A percentile compares a stretch with the other conserved stretches of the same genome.
Evolutionary conservation across 805 yeast genomes (phyloP).

Genomic region (Yarrowia divulgata): DNA sequence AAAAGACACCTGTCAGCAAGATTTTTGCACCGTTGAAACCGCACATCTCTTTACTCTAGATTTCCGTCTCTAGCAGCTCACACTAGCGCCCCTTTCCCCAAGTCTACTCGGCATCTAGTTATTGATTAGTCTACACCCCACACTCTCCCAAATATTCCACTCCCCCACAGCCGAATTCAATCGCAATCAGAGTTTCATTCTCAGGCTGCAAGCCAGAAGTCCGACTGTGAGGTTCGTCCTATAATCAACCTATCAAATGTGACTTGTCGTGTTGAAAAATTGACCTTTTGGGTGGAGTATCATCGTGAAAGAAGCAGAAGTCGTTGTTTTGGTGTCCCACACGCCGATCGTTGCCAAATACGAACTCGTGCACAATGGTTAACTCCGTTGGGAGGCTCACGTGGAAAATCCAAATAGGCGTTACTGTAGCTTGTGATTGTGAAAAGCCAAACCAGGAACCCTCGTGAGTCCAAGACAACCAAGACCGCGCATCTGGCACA

Average conservation of each 20-base stretch:
- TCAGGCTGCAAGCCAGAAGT: conserved; percentile 12
- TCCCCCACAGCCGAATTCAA: conserved; percentile 28
- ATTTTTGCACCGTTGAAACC: not conserved
- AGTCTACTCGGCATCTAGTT: conserved; percentile 13
- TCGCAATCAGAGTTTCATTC: conserved; percentile 32
- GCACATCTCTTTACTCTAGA: not conserved
- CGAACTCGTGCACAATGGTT: too few relatives aligned
- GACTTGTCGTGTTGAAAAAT: not conserved
- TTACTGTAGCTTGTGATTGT: conserved; percentile 26
- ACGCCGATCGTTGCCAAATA: too few relatives aligned
- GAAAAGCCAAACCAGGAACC: too few relatives aligned
- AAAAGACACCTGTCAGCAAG: not conserved
- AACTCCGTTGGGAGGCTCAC: not conserved
- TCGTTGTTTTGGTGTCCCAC: too few relatives aligned
- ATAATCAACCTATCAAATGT: not conserved
- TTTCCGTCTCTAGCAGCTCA: not conserved
- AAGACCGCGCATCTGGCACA: not conserved
- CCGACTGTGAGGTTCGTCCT: not conserved
- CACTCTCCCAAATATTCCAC: not conserved
- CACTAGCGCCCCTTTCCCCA: not conserved
- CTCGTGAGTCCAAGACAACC: not conserved
- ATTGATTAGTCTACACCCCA: conserved; percentile 34
- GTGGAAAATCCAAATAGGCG: conserved; percentile 19
- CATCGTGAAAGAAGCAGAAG: too few relatives aligned
- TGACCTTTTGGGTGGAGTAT: not conserved